These are phyloP conservation scores for Flagelloscypha sp. DNA, from an alignment of 768 basidiomycete genomes.

Conservation along the genomic window DNA sequence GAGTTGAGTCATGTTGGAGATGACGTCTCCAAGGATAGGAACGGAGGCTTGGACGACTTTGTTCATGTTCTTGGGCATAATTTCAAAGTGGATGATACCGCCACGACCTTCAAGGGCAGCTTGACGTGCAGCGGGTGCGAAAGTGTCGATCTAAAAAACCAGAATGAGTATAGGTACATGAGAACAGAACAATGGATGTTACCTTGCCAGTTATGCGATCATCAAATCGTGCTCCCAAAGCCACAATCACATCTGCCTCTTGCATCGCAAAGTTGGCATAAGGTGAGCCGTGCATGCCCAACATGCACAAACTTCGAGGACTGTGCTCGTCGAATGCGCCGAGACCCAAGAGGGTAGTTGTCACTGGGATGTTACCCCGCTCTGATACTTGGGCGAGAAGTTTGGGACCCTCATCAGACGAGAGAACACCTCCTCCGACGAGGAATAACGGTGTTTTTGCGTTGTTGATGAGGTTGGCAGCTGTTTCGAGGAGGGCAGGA, in stretches of 20 bases:
- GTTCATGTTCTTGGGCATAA: slow-evolving; percentile 97
- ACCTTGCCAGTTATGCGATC: slow-evolving; percentile 94
- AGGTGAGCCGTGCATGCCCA: slow-evolving; percentile 97
- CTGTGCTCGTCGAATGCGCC: slow-evolving; percentile 92
- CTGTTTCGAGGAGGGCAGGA: slow-evolving; percentile 61
- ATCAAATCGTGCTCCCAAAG: slow-evolving; percentile 93
- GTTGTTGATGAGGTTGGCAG: slow-evolving; percentile 86
- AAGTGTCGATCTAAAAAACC: too few species aligned
- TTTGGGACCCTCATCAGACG: slow-evolving; percentile 71
- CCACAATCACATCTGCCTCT: slow-evolving; percentile 94
- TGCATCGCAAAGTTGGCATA: slow-evolving; percentile 99
- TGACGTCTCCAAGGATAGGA: slow-evolving; percentile 90
- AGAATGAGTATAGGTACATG: too few species aligned
- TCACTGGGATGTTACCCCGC: slow-evolving; percentile 91
- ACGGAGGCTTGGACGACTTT: slow-evolving; percentile 95
- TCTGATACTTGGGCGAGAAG: slow-evolving; percentile 73
- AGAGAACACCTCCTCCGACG: slow-evolving; percentile 85
- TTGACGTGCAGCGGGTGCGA: slow-evolving; percentile 84
- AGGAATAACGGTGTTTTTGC: slow-evolving; percentile 89
- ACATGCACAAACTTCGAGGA: slow-evolving; percentile 86
- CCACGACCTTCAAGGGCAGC: slow-evolving; percentile 83
- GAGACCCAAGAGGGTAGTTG: slow-evolving; percentile 92
- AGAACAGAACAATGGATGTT: too few species aligned
- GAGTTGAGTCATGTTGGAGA: slow-evolving; percentile 70
- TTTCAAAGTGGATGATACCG: slow-evolving; percentile 99